These are phyloP conservation scores for Tetracladium setigerum DNA, from an alignment of 495 filamentous ascomycete species.

Conservation along the genomic window DNA sequence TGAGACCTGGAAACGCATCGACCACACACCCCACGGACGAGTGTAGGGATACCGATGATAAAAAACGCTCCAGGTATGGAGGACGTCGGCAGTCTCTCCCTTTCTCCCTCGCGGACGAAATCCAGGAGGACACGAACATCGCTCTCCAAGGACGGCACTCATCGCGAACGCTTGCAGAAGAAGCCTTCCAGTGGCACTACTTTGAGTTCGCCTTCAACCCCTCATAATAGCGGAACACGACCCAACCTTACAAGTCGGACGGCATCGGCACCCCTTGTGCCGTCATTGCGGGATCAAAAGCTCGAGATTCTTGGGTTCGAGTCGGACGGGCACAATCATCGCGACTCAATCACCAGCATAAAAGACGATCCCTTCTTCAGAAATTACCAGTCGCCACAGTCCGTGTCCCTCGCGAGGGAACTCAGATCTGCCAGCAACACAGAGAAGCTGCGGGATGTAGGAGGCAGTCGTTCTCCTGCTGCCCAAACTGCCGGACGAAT, in stretches of 20 bases:
- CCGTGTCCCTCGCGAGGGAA: constrained; percentile 18
- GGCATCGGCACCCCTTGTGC: constrained; percentile 8
- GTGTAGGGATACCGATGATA: too few species aligned
- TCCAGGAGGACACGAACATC: constrained; percentile 10
- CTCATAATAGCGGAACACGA: constrained; percentile 8
- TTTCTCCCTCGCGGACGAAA: constrained; percentile 4
- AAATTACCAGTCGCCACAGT: constrained; percentile 26
- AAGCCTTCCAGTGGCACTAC: constrained; percentile 3
- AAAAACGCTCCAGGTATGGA: background rate
- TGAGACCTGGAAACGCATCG: too few species aligned
- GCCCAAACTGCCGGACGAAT: background rate
- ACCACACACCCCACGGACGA: too few species aligned
- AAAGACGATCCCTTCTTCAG: constrained; percentile 41
- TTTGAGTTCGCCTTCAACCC: constrained; percentile 5
- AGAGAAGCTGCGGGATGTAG: constrained; percentile 6
- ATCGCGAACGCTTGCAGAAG: background rate
- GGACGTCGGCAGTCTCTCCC: background rate
- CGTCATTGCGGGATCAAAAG: constrained; percentile 1
- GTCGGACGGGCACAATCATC: constrained; percentile 17
- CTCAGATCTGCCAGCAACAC: constrained; percentile 14
- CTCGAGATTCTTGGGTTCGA: background rate
- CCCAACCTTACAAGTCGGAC: constrained; percentile 10
- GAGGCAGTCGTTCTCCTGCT: background rate
- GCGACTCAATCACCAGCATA: constrained; percentile 36
- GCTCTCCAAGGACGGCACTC: background rate